Conservation (phyloP, 148 eudicot genomes). For the Rheum nobile region DNA sequence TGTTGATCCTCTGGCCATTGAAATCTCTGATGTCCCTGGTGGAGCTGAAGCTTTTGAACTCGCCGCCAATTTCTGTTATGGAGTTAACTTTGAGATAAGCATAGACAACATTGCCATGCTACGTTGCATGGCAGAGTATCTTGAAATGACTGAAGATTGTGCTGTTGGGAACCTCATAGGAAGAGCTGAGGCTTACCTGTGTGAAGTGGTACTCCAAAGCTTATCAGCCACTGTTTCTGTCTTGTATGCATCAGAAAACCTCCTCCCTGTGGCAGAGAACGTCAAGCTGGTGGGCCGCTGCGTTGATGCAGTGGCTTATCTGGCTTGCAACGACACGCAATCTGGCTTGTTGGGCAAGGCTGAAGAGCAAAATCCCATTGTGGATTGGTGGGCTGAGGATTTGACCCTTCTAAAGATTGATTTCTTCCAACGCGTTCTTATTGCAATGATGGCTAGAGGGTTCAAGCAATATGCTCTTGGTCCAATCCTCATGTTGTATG, state of each 20-base stretch:
- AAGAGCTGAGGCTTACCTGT: conserved; percentile 57
- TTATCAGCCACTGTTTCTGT: conserved; percentile 57
- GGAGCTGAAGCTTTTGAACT: conserved; percentile 85
- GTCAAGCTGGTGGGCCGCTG: conserved; percentile 78
- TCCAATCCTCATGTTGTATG: conserved; percentile 84
- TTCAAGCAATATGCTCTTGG: conserved; percentile 72
- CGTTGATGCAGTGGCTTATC: conserved; percentile 60
- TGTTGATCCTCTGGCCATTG: conserved; percentile 26
- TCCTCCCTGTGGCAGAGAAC: conserved; percentile 58
- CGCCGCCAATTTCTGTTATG: conserved; percentile 89
- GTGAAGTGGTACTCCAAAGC: conserved; percentile 53
- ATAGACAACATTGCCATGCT: conserved; percentile 69
- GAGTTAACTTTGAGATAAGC: conserved; percentile 64
- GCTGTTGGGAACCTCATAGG: conserved; percentile 55
- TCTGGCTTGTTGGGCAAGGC: conserved; percentile 14
- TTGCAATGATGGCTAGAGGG: conserved; percentile 84
- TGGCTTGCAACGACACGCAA: conserved; percentile 57
- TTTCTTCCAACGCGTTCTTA: conserved; percentile 66
- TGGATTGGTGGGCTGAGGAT: conserved; percentile 98
- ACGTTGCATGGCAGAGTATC: conserved; percentile 71
- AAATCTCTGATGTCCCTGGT: conserved; percentile 68
- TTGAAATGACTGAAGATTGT: conserved; percentile 88
- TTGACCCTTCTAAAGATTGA: conserved; percentile 62
- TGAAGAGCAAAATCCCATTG: conserved; percentile 38
- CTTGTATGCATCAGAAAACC: conserved; percentile 46